Base-by-base conservation (phyloP, 306 rosid species). In the Pterocarpus macrocarpus region DNA sequence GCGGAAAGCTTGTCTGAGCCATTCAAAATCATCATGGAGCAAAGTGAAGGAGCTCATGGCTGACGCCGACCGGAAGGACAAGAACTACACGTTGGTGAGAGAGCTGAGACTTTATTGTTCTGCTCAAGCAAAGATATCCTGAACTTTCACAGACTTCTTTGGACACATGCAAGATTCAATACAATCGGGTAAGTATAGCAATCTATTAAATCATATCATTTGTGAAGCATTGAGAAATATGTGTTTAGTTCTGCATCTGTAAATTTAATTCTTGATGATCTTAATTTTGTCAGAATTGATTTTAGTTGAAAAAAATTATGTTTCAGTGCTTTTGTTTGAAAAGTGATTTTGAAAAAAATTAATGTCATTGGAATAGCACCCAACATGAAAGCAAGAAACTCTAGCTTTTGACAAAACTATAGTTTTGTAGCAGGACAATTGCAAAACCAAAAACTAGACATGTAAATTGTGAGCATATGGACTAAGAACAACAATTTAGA, bases 71-170 rank as follows among this genome's bases (percentile, higher is more conserved):
- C 30, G 53, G 56, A 78, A 75, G 30, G 99, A 96, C 89, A 96
- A 92, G 71, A 96, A 96, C 81, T 91, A 82, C 82, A 59, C 82
- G 15, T 86, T 96, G 78, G 99, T 2, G 97, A 96, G 41, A 93
- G 91, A 88, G 98, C 99, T 1, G 98, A 90, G 69, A 88, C 80
- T 45, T 71, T 93, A 41, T 66, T 96, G 67, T 82, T 93, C 75
- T 81, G 91, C 79, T 96, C 90, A 96, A 92, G 89, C 97, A 89
- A 82, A 90, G 94, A 76, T 96, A 84, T 76, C 99, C 99, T 81
- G 97, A 90, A 84, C 97, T 96, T 56, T 88, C 98, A 36, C 99
- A 96, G 85, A 93, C 99, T 71, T 87, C 98, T 71, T 80, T 96
- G 88, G 99, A 96, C 85, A 80, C 97, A 30, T 83, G 87, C 94